phyloP scores from a whole-genome alignment of 345 rosid genomes.

The Bruguiera parviflora region DNA sequence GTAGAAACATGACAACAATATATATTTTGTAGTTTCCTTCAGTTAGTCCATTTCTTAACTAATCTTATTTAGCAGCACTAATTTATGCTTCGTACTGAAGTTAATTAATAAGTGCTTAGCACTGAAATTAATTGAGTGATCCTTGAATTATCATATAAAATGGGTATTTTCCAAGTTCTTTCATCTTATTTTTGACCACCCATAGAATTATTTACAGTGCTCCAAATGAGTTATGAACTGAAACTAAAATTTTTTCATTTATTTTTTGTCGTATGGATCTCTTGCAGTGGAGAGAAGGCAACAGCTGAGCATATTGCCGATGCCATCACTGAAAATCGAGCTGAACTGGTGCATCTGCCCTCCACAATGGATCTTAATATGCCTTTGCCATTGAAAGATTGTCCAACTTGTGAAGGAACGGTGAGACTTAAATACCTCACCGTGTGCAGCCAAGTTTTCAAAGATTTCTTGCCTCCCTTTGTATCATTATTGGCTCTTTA shows the following conservation, averaged over 20 bases:
- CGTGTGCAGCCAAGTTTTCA: constrained; percentile 4
- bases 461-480: neutral
- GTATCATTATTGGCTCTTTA: neutral
- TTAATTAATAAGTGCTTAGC: neutral
- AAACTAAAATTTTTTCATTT: neutral
- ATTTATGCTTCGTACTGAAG: neutral
- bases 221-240: too few relatives aligned
- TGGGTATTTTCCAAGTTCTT: neutral
- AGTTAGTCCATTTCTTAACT: neutral
- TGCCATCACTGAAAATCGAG: constrained; percentile 79
- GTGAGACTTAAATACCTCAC: constrained; percentile 39
- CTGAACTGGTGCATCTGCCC: constrained; percentile 84
- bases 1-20: too few relatives aligned
- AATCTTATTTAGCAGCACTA: neutral
- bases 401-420: constrained; percentile 89
- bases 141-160: neutral
- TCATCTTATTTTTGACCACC: neutral
- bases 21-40: neutral
- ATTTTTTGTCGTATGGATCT: constrained; percentile 15
- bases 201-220: too few relatives aligned
- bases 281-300: constrained; percentile 82
- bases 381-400: constrained; percentile 82
- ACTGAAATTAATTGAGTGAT: neutral
- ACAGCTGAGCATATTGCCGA: constrained; percentile 75
- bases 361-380: constrained; percentile 55